Percentiles rank a stretch among this genome's conserved stretches.
Conservation (phyloP, 345 rosid genomes). For the Camelina laxa region DNA sequence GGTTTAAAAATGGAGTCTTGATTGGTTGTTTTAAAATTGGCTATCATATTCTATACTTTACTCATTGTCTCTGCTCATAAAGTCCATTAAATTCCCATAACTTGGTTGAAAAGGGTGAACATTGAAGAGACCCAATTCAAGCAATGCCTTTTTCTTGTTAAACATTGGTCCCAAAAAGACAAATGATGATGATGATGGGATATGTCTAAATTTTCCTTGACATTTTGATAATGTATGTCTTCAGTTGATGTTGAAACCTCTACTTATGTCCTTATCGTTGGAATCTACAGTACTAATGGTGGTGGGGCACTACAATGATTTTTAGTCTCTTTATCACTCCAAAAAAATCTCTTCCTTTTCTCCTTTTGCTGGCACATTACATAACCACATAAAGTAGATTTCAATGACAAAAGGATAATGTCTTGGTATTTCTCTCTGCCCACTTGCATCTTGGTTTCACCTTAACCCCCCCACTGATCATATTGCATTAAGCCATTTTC, state of each 20-base stretch:
- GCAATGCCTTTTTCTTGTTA: conserved; percentile 31
- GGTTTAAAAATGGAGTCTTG: conserved; percentile 16
- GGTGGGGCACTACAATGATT: conserved; percentile 47
- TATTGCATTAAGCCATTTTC: not conserved
- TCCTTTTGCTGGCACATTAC: conserved; percentile 29
- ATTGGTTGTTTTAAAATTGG: conserved; percentile 33
- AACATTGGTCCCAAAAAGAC: conserved; percentile 53
- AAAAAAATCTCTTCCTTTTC: conserved; percentile 11
- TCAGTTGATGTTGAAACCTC: conserved; percentile 53
- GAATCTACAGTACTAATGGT: conserved; percentile 15
- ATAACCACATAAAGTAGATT: conserved; percentile 29
- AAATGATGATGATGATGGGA: conserved; percentile 50
- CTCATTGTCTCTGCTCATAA: conserved; percentile 3
- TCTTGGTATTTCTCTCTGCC: conserved; percentile 3
- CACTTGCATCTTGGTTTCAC: conserved; percentile 19
- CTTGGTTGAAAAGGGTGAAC: conserved; percentile 46
- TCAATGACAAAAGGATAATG: conserved; percentile 22
- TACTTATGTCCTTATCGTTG: conserved; percentile 36
- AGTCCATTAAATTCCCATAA: conserved; percentile 28
- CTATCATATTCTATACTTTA: conserved; percentile 35
- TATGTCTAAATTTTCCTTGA: conserved; percentile 63
- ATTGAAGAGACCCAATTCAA: conserved; percentile 38
- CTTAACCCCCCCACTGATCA: conserved; percentile 18
- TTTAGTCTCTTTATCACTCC: conserved; percentile 52
- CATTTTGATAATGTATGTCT: conserved; percentile 65